Evolutionary conservation across 495 filamentous ascomycete genomes (phyloP).

Genomic region (Durotheca rogersii): DNA sequence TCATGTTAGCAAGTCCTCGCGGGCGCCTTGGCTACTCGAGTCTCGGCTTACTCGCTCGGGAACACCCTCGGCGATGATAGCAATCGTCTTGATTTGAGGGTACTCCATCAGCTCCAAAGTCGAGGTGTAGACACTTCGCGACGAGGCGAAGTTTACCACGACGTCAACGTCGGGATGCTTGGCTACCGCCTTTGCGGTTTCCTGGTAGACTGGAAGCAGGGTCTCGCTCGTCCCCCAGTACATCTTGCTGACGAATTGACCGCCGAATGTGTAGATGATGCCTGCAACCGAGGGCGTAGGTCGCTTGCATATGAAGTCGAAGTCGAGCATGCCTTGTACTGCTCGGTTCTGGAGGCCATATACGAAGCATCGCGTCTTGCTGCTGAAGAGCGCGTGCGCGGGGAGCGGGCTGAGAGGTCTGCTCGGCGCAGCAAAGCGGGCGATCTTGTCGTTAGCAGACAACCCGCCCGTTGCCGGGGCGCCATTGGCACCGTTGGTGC

Average conservation of each 20-base stretch:
- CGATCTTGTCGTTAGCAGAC: constrained; percentile 97
- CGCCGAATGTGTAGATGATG: constrained; percentile 99
- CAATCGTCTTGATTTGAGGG: constrained; percentile 96
- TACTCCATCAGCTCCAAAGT: constrained; percentile 98
- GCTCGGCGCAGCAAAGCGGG: constrained; percentile 90
- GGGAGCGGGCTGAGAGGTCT: constrained; percentile 84
- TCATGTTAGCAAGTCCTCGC: constrained; percentile 26
- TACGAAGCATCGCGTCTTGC: constrained; percentile 99
- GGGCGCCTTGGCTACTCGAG: neutral
- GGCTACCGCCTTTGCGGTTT: constrained; percentile 86
- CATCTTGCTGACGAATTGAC: constrained; percentile 99
- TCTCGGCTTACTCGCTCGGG: constrained; percentile 79
- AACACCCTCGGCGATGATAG: constrained; percentile 98
- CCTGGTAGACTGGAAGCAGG: constrained; percentile 96
- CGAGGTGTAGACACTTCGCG: constrained; percentile 94
- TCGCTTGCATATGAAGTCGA: constrained; percentile 99
- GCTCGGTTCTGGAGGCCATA: constrained; percentile 97
- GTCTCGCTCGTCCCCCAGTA: constrained; percentile 99
- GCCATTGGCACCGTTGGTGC: constrained; percentile 47
- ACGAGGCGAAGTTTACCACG: constrained; percentile 98
- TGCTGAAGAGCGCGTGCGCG: constrained; percentile 88
- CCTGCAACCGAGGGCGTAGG: constrained; percentile 93
- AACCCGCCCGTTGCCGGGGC: constrained; percentile 41
- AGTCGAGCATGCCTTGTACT: constrained; percentile 99
- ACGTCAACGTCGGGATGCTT: constrained; percentile 98